Evolutionary conservation across 1,139 yeast species (phyloP).

Genomic region (Suhomyces bolitotheri): DNA sequence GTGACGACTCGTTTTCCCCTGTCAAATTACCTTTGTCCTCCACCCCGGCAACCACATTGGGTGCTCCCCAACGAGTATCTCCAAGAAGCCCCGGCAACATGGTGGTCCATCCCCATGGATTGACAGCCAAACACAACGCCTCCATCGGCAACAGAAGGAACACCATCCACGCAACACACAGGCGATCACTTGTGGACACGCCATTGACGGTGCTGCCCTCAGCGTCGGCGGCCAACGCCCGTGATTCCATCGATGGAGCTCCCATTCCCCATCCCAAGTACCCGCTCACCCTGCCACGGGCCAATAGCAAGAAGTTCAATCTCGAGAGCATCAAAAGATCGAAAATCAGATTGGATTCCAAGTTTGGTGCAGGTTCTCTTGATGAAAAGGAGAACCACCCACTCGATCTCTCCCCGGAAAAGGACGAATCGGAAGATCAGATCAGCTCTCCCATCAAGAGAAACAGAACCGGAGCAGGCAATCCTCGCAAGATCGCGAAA

Average conservation of each 20-base stretch:
- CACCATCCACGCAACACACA: slow-evolving; percentile 23
- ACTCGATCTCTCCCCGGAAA: slow-evolving; percentile 20
- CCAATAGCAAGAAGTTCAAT: slow-evolving; percentile 14
- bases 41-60: slow-evolving; percentile 5
- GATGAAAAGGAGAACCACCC: slow-evolving; percentile 25
- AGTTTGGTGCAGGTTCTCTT: slow-evolving; percentile 1
- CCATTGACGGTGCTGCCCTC: slow-evolving; percentile 11
- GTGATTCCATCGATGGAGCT: not conserved
- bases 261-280: slow-evolving; percentile 10
- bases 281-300: slow-evolving; percentile 19
- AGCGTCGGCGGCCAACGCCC: slow-evolving; percentile 6
- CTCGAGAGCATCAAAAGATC: slow-evolving; percentile 16
- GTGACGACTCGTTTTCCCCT: slow-evolving; percentile 19
- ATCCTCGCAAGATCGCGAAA: slow-evolving; percentile 24
- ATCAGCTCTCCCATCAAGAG: slow-evolving; percentile 20
- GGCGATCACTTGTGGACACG: slow-evolving; percentile 14
- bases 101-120: slow-evolving; percentile 50
- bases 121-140: slow-evolving; percentile 37
- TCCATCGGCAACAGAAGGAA: slow-evolving; percentile 19
- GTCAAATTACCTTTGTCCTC: slow-evolving; percentile 17
- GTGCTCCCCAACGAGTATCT: slow-evolving; percentile 11
- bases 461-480: slow-evolving; percentile 15
- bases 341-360: slow-evolving; percentile 13
- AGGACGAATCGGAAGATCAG: slow-evolving; percentile 10
- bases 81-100: slow-evolving; percentile 18